Evolutionary conservation across 2,329 filamentous ascomycete species (phyloP), one percentile per base, ranked within the genome.

Genomic region (Venturiaceae sp.): DNA sequence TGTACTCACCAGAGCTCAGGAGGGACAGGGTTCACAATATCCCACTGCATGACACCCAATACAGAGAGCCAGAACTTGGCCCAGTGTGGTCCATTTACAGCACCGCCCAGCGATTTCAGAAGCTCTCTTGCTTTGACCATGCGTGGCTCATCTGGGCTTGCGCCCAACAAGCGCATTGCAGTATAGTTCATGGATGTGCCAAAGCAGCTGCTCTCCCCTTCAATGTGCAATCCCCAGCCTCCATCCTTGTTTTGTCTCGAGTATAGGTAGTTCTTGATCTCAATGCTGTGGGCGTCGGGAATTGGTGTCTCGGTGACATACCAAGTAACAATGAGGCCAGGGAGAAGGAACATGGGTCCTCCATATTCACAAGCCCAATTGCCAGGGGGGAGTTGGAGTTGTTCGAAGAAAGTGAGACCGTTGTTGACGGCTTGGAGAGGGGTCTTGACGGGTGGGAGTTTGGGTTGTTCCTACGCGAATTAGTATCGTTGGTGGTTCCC

Each of bases 331-430:
- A 96, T 84, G 23, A 96, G 71, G 47, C 92, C 90, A 0, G 92
- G 90, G 1, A 97, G 78, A 39, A 97, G 81, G 69, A 99, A 99
- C 89, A 96, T 92, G 3, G 94, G 94, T 0, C 94, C 94, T 58
- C 94, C 94, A 75, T 99, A 99, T 71, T 99, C 94, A 75, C 92
- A 97, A 5, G 81, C 94, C 94, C 94, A 99, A 68, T 96, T 90
- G 5, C 94, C 94, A 0, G 90, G 87, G 14, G 87, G 84, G 1
- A 96, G 80, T 71, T 99, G 94, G 26, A 97, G 82, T 62, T 92
- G 83, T 59, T 92, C 88, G 75, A 95, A 96, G 77, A 96, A 97
- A 3, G 82, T 77, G 57, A 97, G 80, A 37, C 87, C 91, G 74
- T 99, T 99, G 60, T 80, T 78, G 3, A 90, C 90, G 4, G 90